Conservation (phyloP, 1,139 yeast genomes). For the Saccharomyces hybrid region DNA sequence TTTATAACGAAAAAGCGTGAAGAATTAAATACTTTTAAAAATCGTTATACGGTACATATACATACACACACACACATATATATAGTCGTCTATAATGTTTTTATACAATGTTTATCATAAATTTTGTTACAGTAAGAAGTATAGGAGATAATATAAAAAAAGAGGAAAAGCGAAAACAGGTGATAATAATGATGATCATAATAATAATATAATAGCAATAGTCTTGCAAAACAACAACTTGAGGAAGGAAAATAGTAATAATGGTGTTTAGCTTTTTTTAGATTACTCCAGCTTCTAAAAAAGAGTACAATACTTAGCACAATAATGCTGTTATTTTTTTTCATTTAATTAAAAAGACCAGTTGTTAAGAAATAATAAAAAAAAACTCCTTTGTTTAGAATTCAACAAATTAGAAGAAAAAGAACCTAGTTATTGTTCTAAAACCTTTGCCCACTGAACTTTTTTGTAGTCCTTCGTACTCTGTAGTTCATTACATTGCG, state of each 20-base stretch:
- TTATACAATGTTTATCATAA: background rate
- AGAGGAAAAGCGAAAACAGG: background rate
- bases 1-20: background rate
- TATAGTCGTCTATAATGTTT: background rate
- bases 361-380: background rate
- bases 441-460: constrained; percentile 43
- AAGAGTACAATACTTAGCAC: background rate
- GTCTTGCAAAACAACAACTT: background rate
- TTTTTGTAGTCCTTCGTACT: constrained; percentile 9
- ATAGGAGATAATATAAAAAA: background rate
- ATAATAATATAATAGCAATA: background rate
- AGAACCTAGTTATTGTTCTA: constrained; percentile 33
- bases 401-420: background rate
- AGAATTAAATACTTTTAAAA: background rate
- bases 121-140: background rate
- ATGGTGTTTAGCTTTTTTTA: constrained; percentile 1
- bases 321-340: background rate
- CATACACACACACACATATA: constrained; percentile 22
- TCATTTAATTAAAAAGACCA: background rate
- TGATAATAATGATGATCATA: background rate
- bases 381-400: background rate
- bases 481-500: constrained; percentile 5
- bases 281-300: constrained; percentile 31
- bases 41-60: constrained; percentile 14
- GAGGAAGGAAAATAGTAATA: constrained; percentile 1